Percentiles rank a stretch among this genome's conserved stretches.
Conservation (phyloP, 176 grass and related monocot species). For the Panicum miliaceum region DNA sequence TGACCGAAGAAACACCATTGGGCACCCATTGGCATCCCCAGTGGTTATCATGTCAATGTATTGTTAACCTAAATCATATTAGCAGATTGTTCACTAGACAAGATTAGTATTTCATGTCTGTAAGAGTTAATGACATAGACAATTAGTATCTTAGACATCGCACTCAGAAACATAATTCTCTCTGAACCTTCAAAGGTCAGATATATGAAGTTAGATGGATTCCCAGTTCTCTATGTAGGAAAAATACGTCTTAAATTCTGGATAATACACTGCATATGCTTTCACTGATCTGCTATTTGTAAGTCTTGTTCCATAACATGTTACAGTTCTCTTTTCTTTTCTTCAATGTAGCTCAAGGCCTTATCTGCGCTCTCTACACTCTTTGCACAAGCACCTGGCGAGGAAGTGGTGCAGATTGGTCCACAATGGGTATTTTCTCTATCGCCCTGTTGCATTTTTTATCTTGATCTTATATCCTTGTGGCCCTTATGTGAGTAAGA, state of each 20-base stretch:
- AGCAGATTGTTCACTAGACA: not conserved
- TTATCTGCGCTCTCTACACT: conserved; percentile 60
- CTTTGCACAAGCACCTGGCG: conserved; percentile 70
- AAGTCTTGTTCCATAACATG: not conserved
- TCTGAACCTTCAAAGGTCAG: not conserved
- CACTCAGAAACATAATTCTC: not conserved
- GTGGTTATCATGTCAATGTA: not conserved
- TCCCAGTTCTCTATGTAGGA: not conserved
- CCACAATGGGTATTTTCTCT: conserved; percentile 83
- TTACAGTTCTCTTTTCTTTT: conserved; percentile 27
- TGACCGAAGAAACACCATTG: no score
- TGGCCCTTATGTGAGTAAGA: not conserved
- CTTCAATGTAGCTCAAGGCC: conserved; percentile 80
- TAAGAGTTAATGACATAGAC: not conserved
- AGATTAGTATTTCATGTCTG: not conserved
- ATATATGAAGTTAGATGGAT: not conserved
- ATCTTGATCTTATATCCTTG: not conserved
- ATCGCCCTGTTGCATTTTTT: conserved; percentile 19
- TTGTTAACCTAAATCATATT: conserved; percentile 1
- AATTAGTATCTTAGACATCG: not conserved
- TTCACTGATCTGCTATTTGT: not conserved
- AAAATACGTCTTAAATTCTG: not conserved
- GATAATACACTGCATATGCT: not conserved
- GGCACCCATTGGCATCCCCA: no score
- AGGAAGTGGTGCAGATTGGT: conserved; percentile 76